Evolutionary conservation across 805 yeast species (phyloP).

Genomic region (Metschnikowia proteae): DNA sequence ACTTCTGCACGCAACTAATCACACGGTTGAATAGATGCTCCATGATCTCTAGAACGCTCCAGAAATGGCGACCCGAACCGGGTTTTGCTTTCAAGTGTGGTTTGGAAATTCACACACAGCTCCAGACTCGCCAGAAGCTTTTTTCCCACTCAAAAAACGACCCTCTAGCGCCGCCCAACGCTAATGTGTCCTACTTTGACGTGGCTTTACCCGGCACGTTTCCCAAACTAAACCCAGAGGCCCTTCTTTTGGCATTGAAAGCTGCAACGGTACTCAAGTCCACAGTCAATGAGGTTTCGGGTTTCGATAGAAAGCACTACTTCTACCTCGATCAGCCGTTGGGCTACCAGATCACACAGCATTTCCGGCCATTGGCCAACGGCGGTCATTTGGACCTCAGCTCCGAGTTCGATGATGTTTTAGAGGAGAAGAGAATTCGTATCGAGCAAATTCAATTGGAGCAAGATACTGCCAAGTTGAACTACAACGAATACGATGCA

Average conservation of each 20-base stretch:
- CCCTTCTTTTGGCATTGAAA: slow-evolving; percentile 63
- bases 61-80: slow-evolving; percentile 17
- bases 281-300: slow-evolving; percentile 49
- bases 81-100: slow-evolving; percentile 64
- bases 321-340: slow-evolving; percentile 95
- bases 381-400: slow-evolving; percentile 56
- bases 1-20: background rate
- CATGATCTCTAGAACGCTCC: slow-evolving; percentile 16
- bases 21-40: background rate
- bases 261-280: slow-evolving; percentile 71
- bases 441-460: slow-evolving; percentile 86
- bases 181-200: slow-evolving; percentile 73
- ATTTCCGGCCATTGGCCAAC: slow-evolving; percentile 70
- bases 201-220: slow-evolving; percentile 90
- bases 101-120: slow-evolving; percentile 88
- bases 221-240: slow-evolving; percentile 75
- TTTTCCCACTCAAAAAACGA: slow-evolving; percentile 54
- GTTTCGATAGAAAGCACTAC: slow-evolving; percentile 92
- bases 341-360: slow-evolving; percentile 95
- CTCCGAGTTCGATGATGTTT: slow-evolving; percentile 51
- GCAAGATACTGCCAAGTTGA: slow-evolving; percentile 89
- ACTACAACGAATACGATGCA: slow-evolving; percentile 44
- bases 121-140: slow-evolving; percentile 68
- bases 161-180: slow-evolving; percentile 50
- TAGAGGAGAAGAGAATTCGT: slow-evolving; percentile 41